Evolutionary conservation across 192 early-diverging fungal species (phyloP), one percentile per base, ranked within the genome.

Genomic region (Allomyces macrogynus): DNA sequence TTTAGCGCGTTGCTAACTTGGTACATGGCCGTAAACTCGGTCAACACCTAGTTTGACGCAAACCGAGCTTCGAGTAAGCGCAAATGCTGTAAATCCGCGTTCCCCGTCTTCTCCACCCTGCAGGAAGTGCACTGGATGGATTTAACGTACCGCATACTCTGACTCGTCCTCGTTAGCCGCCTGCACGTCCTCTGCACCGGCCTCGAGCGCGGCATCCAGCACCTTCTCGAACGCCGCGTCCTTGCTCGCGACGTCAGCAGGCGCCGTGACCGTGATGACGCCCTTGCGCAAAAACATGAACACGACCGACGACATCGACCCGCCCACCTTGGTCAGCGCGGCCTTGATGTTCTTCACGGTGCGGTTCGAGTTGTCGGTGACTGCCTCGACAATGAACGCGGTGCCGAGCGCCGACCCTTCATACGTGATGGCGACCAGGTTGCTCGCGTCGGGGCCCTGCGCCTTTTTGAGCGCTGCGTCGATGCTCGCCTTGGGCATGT

Each of bases 271-370:
- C 24, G 74, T 77, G 24, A 90, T 71, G 22, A 75, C 74, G 14
- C 86, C 85, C 60, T 76, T 78, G 65, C 80, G 80, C 20, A 78
- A 71, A 75, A 90, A 90, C 66, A 88, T 71, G 72, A 83, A 90
- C 62, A 69, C 70, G 1, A 90, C 83, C 0, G 78, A 70, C 24
- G 81, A 73, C 64, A 87, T 68, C 8, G 79, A 74, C 10, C 85
- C 86, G 24, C 78, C 73, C 24, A 71, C 62, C 64, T 87, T 69
- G 14, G 68, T 54, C 24, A 90, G 78, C 24, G 76, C 68, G 64
- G 72, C 75, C 27, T 82, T 78, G 11, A 91, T 71, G 32, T 81
- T 79, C 64, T 84, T 78, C 62, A 83, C 78, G 3, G 86, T 84
- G 25, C 84, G 76, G 32, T 73, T 78, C 61, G 72, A 75, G 66